Evolutionary conservation across 1,284 basidiomycete genomes (phyloP), one percentile per base, ranked within the genome.

Genomic region (Phlebopus sp.): DNA sequence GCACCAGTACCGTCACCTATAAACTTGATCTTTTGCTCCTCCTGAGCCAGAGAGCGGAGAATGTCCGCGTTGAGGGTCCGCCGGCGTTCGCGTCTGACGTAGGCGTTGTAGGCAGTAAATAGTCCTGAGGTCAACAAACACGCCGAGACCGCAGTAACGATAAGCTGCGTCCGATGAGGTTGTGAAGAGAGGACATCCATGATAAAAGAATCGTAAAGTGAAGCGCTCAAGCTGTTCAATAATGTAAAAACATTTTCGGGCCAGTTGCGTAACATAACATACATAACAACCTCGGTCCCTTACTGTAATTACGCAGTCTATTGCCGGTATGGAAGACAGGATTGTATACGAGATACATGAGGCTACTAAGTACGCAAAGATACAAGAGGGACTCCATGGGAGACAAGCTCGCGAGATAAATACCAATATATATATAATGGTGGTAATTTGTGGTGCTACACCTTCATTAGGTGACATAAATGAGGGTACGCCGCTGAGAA

Each of bases 91-190:
- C 70, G 72, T 48, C 69, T 75, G 0, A 63, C 64, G 57, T 80
- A 76, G 4, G 72, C 60, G 44, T 77, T 74, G 59, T 86, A 86
- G 1, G 78, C 73, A 27, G 79, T 69, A 27, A 89, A 62, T 2
- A 79, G 55, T 0, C 75, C 71, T 6, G 77, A 78, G 17, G 86
- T 89, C 1, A 77, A 68, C 1, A 77, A 54, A 13, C 84, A 86
- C 8, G 86, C 77, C n/a, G 76, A 74, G 42, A 81, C 54, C 13
- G 85, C 86, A 6, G 81, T 77, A 31, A 77, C 69, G 34, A 84
- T 60, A 42, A 90, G 77, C 59, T 86, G 86, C 7, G 70, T 68
- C 38, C 67, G 66, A 51, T 78, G 77, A 23, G 75, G 74, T 25
- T 67, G 66, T 46, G 69, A 46, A 25, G 53, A 51, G 36, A 63